A percentile compares a stretch with the other conserved stretches of the same genome.
Conservation (phyloP, 2,329 filamentous ascomycete species). For the Aspergillus sp. region DNA sequence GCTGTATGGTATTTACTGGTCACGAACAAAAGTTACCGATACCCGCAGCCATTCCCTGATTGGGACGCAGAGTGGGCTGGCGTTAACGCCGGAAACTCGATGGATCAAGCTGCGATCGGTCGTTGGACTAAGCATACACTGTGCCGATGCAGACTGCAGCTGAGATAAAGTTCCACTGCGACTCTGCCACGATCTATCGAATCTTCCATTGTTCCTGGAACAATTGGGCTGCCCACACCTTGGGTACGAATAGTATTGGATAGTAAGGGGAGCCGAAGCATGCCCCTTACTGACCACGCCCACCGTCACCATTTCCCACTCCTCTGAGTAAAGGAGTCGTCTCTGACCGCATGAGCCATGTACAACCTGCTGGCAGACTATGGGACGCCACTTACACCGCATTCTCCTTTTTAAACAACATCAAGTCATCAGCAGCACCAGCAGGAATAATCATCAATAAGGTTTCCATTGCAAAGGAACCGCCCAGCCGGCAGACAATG, state of each 20-base stretch:
- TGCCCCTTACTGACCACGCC: background rate
- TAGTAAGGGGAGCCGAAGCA: background rate
- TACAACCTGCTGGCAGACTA: background rate
- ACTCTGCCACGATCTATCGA: background rate
- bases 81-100: background rate
- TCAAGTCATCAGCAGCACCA: too few species aligned
- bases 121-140: background rate
- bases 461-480: background rate
- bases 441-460: background rate
- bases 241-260: background rate
- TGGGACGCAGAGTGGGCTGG: background rate
- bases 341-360: background rate
- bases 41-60: background rate
- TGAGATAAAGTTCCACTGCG: background rate
- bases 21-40: background rate
- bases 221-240: background rate
- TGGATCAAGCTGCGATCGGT: background rate
- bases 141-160: background rate
- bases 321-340: too few species aligned
- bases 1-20: background rate
- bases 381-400: background rate
- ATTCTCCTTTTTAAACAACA: background rate
- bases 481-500: background rate
- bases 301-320: too few species aligned
- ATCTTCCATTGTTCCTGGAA: constrained; percentile 8